These are phyloP conservation scores for Leccinum incarnatum DNA, from an alignment of 768 basidiomycete genomes.

Conservation along the genomic window DNA sequence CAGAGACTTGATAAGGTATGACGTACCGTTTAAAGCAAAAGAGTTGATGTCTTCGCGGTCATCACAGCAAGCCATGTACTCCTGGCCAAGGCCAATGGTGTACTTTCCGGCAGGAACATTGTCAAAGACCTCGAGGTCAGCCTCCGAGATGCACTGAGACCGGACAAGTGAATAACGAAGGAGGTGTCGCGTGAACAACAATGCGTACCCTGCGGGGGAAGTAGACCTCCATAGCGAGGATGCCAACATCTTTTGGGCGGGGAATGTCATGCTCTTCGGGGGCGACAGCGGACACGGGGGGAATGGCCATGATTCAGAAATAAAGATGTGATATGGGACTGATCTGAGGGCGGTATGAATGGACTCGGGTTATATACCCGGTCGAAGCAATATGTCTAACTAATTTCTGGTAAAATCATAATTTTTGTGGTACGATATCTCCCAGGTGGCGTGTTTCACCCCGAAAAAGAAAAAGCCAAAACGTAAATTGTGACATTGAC, in stretches of 20 bases:
- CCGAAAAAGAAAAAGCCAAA: not conserved
- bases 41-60: slow-evolving; percentile 99
- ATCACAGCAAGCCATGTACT: slow-evolving; percentile 98
- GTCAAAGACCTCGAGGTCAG: slow-evolving; percentile 91
- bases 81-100: slow-evolving; percentile 96
- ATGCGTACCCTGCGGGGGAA: slow-evolving; percentile 82
- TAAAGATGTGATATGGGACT: not conserved
- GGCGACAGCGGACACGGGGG: slow-evolving; percentile 11
- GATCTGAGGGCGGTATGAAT: not conserved
- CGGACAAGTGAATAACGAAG: slow-evolving; percentile 5
- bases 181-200: slow-evolving; percentile 11
- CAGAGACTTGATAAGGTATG: not conserved
- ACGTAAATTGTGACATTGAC: not conserved
- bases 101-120: slow-evolving; percentile 96
- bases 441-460: slow-evolving; percentile 28
- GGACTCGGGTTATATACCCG: slow-evolving; percentile 23
- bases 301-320: slow-evolving; percentile 23
- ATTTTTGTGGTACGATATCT: slow-evolving; percentile 30
- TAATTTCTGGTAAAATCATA: slow-evolving; percentile 15
- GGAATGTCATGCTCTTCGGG: slow-evolving; percentile 21
- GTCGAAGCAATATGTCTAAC: slow-evolving; percentile 15
- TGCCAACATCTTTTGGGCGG: slow-evolving; percentile 91
- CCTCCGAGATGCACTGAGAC: slow-evolving; percentile 87
- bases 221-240: slow-evolving; percentile 92
- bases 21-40: slow-evolving; percentile 87